Evolutionary conservation across 768 basidiomycete genomes (phyloP).

Genomic region (Mycena pura): DNA sequence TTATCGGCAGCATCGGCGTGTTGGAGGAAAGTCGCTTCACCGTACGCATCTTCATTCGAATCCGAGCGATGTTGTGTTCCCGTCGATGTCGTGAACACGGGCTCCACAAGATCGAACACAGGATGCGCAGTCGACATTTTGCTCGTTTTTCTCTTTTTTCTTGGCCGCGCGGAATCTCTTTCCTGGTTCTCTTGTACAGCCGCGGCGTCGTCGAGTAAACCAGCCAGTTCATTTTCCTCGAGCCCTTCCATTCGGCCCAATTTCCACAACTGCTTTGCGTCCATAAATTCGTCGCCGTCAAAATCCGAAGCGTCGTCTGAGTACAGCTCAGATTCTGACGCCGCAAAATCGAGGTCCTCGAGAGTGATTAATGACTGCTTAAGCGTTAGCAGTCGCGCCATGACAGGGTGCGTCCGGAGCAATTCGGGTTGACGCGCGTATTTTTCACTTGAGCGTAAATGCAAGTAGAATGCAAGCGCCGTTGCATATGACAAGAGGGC

Average conservation of each 20-base stretch:
- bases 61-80: constrained; percentile 33
- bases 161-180: constrained; percentile 51
- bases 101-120: constrained; percentile 82
- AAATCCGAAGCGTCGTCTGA: constrained; percentile 49
- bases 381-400: constrained; percentile 77
- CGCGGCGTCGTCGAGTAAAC: constrained; percentile 61
- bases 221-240: constrained; percentile 58
- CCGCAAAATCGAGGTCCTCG: constrained; percentile 82
- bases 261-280: constrained; percentile 53
- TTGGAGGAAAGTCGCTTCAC: constrained; percentile 75
- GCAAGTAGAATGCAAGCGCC: constrained; percentile 89
- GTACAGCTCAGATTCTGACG: constrained; percentile 55
- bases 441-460: constrained; percentile 77
- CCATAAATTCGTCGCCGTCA: constrained; percentile 42
- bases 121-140: constrained; percentile 37
- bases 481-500: constrained; percentile 89
- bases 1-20: constrained; percentile 85
- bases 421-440: constrained; percentile 66
- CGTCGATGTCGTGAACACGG: constrained; percentile 62
- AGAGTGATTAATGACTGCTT: constrained; percentile 84
- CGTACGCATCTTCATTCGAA: constrained; percentile 58
- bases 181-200: constrained; percentile 27
- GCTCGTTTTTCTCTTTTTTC: constrained; percentile 67
- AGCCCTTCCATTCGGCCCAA: constrained; percentile 43
- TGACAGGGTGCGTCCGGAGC: constrained; percentile 73